These are phyloP conservation scores for Aspergillus hiratsukae DNA, from an alignment of 2,329 filamentous ascomycete species.

Conservation along the genomic window DNA sequence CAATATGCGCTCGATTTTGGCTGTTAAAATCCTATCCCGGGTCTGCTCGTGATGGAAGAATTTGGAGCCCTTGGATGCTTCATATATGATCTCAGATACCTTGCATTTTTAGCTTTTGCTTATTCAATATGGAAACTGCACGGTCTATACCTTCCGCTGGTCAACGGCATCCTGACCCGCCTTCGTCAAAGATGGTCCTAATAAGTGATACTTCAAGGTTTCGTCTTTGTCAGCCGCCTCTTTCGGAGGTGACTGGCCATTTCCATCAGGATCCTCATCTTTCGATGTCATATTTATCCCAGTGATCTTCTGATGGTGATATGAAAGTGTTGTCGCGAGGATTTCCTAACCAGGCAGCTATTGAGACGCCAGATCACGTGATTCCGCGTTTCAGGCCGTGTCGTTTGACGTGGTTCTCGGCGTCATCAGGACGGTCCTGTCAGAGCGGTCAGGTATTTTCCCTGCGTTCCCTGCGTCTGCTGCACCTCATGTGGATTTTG, in stretches of 20 bases:
- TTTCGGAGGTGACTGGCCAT: conserved; percentile 2
- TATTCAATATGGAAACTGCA: not conserved
- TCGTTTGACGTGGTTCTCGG: conserved; percentile 14
- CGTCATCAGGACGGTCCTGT: not conserved
- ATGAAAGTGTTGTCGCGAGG: not conserved
- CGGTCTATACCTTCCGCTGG: conserved; percentile 64
- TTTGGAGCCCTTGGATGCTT: conserved; percentile 92
- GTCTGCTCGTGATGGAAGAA: conserved; percentile 89
- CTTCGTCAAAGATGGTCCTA: conserved; percentile 89
- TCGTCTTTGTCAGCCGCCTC: conserved; percentile 38
- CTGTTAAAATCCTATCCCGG: conserved; percentile 74
- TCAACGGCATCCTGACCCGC: conserved; percentile 92
- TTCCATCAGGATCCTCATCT: conserved; percentile 12
- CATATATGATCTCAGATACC: conserved; percentile 96
- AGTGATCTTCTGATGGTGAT: not conserved
- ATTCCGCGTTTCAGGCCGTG: conserved; percentile 26
- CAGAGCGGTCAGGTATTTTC: not conserved
- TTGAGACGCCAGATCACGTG: conserved; percentile 32
- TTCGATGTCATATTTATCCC: conserved; percentile 21
- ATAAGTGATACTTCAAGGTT: conserved; percentile 81
- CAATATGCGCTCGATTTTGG: conserved; percentile 78
- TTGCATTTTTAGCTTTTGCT: conserved; percentile 26
- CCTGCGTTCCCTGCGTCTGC: conserved; percentile 1
- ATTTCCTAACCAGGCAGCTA: conserved; percentile 24
- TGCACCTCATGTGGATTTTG: conserved; percentile 58